phyloP scores from a whole-genome alignment of 495 filamentous ascomycete species.

The Neurospora discreta region DNA sequence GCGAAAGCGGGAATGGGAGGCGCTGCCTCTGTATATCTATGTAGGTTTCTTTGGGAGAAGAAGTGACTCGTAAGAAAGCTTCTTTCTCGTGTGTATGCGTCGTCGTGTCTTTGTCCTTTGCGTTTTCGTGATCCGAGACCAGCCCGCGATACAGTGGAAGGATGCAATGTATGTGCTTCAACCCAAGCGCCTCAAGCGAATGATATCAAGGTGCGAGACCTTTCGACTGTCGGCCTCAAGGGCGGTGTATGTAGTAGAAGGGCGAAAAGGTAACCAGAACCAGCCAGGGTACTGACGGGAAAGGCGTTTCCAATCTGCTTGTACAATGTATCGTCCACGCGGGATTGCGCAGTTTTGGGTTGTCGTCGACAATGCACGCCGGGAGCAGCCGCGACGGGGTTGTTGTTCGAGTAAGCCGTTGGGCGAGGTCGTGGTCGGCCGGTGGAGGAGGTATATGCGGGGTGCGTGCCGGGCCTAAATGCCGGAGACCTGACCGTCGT shows the following conservation, averaged over 20 bases:
- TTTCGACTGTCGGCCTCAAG: slow-evolving; percentile 1
- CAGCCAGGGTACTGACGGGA: background rate
- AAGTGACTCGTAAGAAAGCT: background rate
- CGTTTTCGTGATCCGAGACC: slow-evolving; percentile 19
- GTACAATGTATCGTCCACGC: slow-evolving; percentile 13
- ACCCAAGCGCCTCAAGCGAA: slow-evolving; percentile 23
- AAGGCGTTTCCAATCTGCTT: slow-evolving; percentile 4
- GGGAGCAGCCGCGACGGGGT: background rate
- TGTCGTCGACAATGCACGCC: slow-evolving; percentile 16
- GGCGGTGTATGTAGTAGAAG: background rate
- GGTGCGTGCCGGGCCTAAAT: slow-evolving; percentile 9
- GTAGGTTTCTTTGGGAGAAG: background rate
- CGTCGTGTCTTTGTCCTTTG: slow-evolving; percentile 3
- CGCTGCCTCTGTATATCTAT: slow-evolving; percentile 9
- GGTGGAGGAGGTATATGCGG: slow-evolving; percentile 3
- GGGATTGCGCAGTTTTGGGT: slow-evolving; percentile 4
- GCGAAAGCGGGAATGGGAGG: slow-evolving; percentile 1
- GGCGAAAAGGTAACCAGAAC: background rate
- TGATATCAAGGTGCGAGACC: slow-evolving; percentile 5
- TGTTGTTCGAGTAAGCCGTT: background rate
- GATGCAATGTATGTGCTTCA: slow-evolving; percentile 4
- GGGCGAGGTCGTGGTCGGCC: background rate
- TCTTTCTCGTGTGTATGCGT: background rate
- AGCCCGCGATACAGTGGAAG: slow-evolving; percentile 25
- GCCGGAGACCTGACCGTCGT: slow-evolving; percentile 4